These are phyloP conservation scores for Ustilago xerochloae DNA, from an alignment of 1,284 basidiomycete species.

Conservation along the genomic window DNA sequence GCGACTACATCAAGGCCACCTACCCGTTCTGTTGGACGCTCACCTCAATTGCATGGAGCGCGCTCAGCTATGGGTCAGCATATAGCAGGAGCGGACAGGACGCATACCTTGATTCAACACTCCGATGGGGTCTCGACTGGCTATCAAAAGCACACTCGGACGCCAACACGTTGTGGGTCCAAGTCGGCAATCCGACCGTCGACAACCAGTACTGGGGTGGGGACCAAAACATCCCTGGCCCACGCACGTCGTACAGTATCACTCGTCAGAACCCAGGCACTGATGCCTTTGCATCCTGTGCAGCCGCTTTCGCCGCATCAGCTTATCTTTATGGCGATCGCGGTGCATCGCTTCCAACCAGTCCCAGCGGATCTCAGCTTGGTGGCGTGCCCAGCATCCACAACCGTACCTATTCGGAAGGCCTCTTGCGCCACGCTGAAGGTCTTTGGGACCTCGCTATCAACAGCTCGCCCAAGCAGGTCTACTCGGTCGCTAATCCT, in stretches of 20 bases:
- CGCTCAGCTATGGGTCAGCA: conserved; percentile 82
- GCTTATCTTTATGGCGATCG: conserved; percentile 77
- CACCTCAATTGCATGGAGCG: conserved; percentile 87
- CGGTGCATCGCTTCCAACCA: conserved; percentile 29
- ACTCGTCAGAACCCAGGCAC: conserved; percentile 84
- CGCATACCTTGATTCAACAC: conserved; percentile 79
- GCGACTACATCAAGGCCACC: conserved; percentile 78
- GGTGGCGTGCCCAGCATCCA: conserved; percentile 62
- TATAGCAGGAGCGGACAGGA: conserved; percentile 86
- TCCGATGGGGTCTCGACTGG: conserved; percentile 89
- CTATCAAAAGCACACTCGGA: conserved; percentile 87
- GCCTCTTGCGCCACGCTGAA: conserved; percentile 79
- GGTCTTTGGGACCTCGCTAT: conserved; percentile 79
- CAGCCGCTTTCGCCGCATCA: conserved; percentile 86
- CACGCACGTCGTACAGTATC: conserved; percentile 81
- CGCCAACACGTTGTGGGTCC: conserved; percentile 79
- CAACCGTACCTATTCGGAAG: conserved; percentile 78
- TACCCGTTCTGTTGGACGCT: conserved; percentile 77
- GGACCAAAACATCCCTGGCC: conserved; percentile 79
- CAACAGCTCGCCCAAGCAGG: conserved; percentile 68
- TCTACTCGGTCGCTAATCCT: conserved; percentile 76
- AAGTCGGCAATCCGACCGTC: conserved; percentile 76
- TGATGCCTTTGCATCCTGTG: conserved; percentile 83
- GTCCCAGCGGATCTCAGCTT: conserved; percentile 16
- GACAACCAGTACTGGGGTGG: conserved; percentile 90